phyloP scores from a whole-genome alignment of 345 rosid genomes.

The Lumnitzera racemosa region DNA sequence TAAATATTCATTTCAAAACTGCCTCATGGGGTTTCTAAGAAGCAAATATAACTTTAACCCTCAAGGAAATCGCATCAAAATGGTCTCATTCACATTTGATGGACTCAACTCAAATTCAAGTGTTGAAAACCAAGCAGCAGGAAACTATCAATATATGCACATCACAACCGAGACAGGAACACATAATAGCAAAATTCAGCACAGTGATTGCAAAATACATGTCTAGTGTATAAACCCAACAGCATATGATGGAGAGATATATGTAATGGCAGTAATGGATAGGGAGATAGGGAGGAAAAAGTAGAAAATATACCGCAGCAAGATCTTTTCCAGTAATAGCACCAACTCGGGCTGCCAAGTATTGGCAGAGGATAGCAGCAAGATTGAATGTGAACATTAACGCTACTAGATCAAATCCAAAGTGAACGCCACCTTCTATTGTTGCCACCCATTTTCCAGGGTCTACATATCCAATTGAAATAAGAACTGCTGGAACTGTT shows the following conservation, averaged over 20 bases:
- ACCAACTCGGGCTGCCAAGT: conserved; percentile 66
- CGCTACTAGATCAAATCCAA: conserved; percentile 63
- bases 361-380: conserved; percentile 85
- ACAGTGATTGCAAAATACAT: neutral
- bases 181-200: no score
- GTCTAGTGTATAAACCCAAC: neutral
- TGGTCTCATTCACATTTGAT: no score
- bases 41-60: no score
- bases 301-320: conserved; percentile 52
- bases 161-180: no score
- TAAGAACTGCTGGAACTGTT: conserved; percentile 59
- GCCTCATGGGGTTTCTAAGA: no score
- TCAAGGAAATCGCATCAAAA: no score
- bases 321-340: conserved; percentile 79
- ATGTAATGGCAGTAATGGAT: no score
- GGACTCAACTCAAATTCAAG: no score
- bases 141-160: no score
- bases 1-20: no score
- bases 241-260: neutral
- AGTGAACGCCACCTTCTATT: conserved; percentile 91
- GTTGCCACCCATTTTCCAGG: conserved; percentile 93
- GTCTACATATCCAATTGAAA: conserved; percentile 81
- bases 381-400: conserved; percentile 64
- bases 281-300: conserved; percentile 4
- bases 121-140: no score